Conservation (phyloP, 169 alveolate genomes). For the Plasmodium yoelii region DNA sequence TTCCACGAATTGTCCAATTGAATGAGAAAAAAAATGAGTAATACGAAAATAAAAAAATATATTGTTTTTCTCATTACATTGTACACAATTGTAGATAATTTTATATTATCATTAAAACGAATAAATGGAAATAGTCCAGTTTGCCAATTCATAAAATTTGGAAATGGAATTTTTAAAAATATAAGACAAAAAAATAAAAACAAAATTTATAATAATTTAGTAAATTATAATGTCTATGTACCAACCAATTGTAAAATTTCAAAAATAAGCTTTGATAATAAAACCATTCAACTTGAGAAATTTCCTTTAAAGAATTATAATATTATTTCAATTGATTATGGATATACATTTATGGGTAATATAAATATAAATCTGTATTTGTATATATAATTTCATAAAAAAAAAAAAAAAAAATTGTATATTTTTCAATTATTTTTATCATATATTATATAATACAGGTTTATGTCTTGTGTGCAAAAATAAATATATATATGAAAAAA, state of each 20-base stretch:
- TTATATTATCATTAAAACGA: not conserved
- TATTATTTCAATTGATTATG: conserved; percentile 66
- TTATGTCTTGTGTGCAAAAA: conserved; percentile 43
- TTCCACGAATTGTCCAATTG: conserved; percentile 60
- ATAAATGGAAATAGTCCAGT: not conserved
- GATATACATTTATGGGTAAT: conserved; percentile 69
- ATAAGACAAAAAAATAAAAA: conserved; percentile 9
- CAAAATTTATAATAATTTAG: conserved; percentile 5
- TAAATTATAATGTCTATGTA: conserved; percentile 29
- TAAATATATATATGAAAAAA: conserved; percentile 62
- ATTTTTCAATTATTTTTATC: not conserved
- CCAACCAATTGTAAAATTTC: conserved; percentile 31
- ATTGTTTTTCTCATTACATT: conserved; percentile 15
- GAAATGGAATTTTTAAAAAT: not conserved
- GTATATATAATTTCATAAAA: not conserved
- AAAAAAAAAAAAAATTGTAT: not conserved
- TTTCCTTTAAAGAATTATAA: conserved; percentile 27
- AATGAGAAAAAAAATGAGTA: conserved; percentile 64
- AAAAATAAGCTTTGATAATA: conserved; percentile 8
- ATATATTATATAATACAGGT: conserved; percentile 11
- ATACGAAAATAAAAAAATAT: not conserved
- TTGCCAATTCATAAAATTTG: not conserved
- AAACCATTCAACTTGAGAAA: conserved; percentile 12
- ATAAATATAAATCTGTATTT: not conserved
- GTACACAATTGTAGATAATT: not conserved